phyloP scores from a whole-genome alignment of 2,329 filamentous ascomycete species.

The Trichoderma sp. region DNA sequence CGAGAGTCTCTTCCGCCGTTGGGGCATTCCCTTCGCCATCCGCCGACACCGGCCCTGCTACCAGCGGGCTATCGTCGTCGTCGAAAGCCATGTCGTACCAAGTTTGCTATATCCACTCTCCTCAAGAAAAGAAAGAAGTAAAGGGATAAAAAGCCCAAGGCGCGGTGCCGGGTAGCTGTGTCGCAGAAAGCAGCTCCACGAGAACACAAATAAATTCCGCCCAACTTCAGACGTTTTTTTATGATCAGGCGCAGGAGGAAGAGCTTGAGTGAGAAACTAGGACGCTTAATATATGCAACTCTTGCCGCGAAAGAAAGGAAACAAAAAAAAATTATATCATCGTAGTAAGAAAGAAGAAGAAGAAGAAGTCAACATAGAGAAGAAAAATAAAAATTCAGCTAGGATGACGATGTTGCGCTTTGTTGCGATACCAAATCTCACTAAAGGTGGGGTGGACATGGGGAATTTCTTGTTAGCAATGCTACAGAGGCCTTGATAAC shows the following conservation, averaged over 20 bases:
- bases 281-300: not conserved
- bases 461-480: not conserved
- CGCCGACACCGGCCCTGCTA: conserved; percentile 27
- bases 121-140: not conserved
- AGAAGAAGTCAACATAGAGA: not conserved
- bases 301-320: not conserved
- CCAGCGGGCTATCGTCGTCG: conserved; percentile 46
- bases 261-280: not conserved
- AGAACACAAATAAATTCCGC: not conserved
- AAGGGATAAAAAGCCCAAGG: not conserved
- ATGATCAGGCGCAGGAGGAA: not conserved
- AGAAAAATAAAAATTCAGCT: conserved; percentile 2
- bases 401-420: not conserved
- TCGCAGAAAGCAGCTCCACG: not conserved
- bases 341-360: no score
- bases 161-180: not conserved
- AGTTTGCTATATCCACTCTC: not conserved
- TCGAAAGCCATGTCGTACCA: conserved; percentile 44
- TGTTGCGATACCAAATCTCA: not conserved
- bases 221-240: not conserved
- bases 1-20: conserved; percentile 59
- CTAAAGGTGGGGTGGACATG: not conserved
- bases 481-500: not conserved
- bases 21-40: conserved; percentile 34
- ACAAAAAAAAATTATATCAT: not conserved